Evolutionary conservation across 768 basidiomycete genomes (phyloP).

Genomic region (Termitomyces sp.): DNA sequence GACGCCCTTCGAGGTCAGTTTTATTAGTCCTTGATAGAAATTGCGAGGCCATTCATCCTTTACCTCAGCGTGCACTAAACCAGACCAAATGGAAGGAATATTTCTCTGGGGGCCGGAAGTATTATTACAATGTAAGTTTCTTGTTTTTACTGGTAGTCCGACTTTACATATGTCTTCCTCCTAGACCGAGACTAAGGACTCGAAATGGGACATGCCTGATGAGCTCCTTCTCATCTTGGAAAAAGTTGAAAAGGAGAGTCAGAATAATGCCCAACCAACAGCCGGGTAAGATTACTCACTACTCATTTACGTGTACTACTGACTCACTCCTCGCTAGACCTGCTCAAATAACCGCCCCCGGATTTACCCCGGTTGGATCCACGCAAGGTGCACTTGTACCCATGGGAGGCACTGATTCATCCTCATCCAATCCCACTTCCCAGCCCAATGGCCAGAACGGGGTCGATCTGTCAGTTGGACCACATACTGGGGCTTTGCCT

Average conservation of each 20-base stretch:
- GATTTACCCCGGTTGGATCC: conserved; percentile 35
- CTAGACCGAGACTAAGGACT: conserved; percentile 83
- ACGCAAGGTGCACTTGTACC: conserved; percentile 51
- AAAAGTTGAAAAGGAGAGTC: conserved; percentile 75
- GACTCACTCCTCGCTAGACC: conserved; percentile 14
- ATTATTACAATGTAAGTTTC: conserved; percentile 74
- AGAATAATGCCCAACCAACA: conserved; percentile 29
- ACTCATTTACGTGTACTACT: not conserved
- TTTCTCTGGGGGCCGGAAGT: conserved; percentile 85
- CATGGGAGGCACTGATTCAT: conserved; percentile 44
- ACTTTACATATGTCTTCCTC: not conserved
- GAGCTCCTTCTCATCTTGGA: conserved; percentile 82
- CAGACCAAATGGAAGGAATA: conserved; percentile 97
- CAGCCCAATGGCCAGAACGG: conserved; percentile 46
- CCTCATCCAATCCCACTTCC: conserved; percentile 44
- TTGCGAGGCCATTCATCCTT: conserved; percentile 11
- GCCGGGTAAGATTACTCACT: conserved; percentile 18
- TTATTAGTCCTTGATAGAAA: conserved; percentile 1
- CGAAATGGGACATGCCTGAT: conserved; percentile 97
- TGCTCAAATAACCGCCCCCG: conserved; percentile 33
- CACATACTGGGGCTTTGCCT: conserved; percentile 53
- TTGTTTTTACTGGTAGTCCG: not conserved
- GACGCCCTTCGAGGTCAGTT: conserved; percentile 80
- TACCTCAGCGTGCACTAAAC: conserved; percentile 70
- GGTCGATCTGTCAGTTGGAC: conserved; percentile 39